phyloP scores from a whole-genome alignment of 2,329 filamentous ascomycete genomes.

The Leptographium lundbergii region DNA sequence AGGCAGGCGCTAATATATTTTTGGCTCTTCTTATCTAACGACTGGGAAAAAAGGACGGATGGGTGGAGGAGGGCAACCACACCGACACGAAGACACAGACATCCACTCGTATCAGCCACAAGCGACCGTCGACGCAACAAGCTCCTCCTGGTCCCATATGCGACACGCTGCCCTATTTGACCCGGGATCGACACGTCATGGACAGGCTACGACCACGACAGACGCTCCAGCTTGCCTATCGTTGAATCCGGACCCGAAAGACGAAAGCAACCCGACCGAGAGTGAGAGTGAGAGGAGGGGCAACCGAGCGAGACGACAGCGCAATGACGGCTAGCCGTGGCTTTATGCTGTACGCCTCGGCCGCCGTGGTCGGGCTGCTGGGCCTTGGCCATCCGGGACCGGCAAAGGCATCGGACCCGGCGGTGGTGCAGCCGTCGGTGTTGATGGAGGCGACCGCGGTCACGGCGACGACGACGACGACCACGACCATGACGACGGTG shows the following conservation, averaged over 20 bases:
- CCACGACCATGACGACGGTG: background rate
- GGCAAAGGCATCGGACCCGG: slow-evolving; percentile 6
- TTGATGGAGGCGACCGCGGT: background rate
- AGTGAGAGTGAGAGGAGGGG: background rate
- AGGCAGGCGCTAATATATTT: background rate
- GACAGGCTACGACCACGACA: background rate
- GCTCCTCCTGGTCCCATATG: background rate
- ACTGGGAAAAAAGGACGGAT: background rate
- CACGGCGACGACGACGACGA: background rate
- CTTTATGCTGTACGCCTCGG: slow-evolving; percentile 12
- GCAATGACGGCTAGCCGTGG: slow-evolving; percentile 9
- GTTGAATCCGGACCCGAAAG: background rate
- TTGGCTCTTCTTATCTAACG: background rate
- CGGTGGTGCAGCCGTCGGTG: background rate
- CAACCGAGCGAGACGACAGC: background rate
- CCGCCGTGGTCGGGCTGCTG: slow-evolving; percentile 11
- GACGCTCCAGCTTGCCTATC: background rate
- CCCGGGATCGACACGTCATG: background rate
- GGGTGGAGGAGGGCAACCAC: background rate
- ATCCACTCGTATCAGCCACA: background rate
- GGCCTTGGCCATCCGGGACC: slow-evolving; percentile 9
- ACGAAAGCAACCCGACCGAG: background rate
- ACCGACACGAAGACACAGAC: background rate
- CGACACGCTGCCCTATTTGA: background rate
- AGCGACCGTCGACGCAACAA: background rate